Conservation (phyloP, 768 basidiomycete species). For the Myochromella boudieri region DNA sequence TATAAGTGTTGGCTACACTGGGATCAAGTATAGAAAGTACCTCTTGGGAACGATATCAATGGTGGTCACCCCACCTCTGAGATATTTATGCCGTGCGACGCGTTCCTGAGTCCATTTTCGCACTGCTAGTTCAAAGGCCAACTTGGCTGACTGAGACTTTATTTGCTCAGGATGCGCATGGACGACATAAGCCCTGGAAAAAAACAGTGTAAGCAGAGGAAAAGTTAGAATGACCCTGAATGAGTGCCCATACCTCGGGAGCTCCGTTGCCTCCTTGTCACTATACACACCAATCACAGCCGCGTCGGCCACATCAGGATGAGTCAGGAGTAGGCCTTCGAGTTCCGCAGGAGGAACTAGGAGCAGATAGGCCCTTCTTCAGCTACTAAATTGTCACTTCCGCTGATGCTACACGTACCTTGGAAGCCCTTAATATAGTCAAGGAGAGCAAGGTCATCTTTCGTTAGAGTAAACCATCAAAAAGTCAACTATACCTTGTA, state of each 20-base stretch:
- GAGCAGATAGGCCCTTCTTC: neutral
- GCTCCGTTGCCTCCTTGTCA: slow-evolving; percentile 72
- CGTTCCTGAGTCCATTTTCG: slow-evolving; percentile 65
- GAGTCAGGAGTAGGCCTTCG: slow-evolving; percentile 71
- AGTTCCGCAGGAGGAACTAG: slow-evolving; percentile 86
- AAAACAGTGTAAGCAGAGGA: neutral
- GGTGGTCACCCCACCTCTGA: slow-evolving; percentile 74
- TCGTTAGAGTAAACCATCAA: neutral
- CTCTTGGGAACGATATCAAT: slow-evolving; percentile 71
- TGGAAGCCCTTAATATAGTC: slow-evolving; percentile 74
- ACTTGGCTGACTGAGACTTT: slow-evolving; percentile 34
- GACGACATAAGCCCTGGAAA: slow-evolving; percentile 61
- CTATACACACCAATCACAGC: slow-evolving; percentile 79
- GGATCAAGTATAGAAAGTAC: slow-evolving; percentile 26
- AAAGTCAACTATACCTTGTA: slow-evolving; percentile 50
- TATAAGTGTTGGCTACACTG: neutral
- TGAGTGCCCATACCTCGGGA: slow-evolving; percentile 55
- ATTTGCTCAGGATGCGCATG: slow-evolving; percentile 40
- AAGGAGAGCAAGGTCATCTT: neutral
- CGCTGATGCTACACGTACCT: slow-evolving; percentile 37
- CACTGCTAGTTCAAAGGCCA: slow-evolving; percentile 49
- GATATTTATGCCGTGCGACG: slow-evolving; percentile 72
- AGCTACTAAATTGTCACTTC: neutral
- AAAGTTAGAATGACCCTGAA: neutral
- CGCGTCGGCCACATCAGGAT: slow-evolving; percentile 74